A percentile compares a stretch with the other conserved stretches of the same genome.
phyloP scores from a whole-genome alignment of 805 yeast genomes.

The Metschnikowia bowlesiae region DNA sequence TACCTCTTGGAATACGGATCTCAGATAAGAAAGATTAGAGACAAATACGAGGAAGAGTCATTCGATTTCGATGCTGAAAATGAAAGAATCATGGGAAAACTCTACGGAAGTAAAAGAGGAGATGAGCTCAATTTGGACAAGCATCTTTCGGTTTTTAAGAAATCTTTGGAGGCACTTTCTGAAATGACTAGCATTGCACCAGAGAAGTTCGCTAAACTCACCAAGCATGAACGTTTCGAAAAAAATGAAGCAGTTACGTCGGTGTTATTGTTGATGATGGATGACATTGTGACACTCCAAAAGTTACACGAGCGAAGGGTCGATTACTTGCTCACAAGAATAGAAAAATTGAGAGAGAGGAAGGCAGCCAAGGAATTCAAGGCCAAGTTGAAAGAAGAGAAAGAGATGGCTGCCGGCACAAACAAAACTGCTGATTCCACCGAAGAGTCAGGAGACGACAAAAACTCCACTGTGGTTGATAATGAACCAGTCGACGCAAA shows the following conservation, averaged over 20 bases:
- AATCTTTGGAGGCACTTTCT: conserved; percentile 25
- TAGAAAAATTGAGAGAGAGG: conserved; percentile 28
- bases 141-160: conserved; percentile 23
- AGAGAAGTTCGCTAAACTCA: conserved; percentile 19
- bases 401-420: conserved; percentile 14
- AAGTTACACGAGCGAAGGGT: conserved; percentile 27
- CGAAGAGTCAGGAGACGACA: background rate
- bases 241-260: conserved; percentile 23
- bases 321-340: conserved; percentile 23
- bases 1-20: conserved; percentile 42
- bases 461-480: conserved; percentile 2
- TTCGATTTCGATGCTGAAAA: conserved; percentile 53
- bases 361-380: conserved; percentile 30
- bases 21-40: conserved; percentile 40
- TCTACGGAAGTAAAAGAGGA: conserved; percentile 10
- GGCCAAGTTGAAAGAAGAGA: conserved; percentile 26
- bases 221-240: conserved; percentile 25
- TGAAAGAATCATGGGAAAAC: conserved; percentile 32
- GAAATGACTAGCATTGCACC: conserved; percentile 19
- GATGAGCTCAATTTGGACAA: conserved; percentile 22
- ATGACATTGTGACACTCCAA: conserved; percentile 28
- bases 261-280: conserved; percentile 25
- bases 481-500: conserved; percentile 4
- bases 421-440: background rate
- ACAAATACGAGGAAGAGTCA: conserved; percentile 40